A percentile compares a stretch with the other conserved stretches of the same genome.
Evolutionary conservation across 495 filamentous ascomycete genomes (phyloP).

Genomic region (Elaphomyces granulatus): DNA sequence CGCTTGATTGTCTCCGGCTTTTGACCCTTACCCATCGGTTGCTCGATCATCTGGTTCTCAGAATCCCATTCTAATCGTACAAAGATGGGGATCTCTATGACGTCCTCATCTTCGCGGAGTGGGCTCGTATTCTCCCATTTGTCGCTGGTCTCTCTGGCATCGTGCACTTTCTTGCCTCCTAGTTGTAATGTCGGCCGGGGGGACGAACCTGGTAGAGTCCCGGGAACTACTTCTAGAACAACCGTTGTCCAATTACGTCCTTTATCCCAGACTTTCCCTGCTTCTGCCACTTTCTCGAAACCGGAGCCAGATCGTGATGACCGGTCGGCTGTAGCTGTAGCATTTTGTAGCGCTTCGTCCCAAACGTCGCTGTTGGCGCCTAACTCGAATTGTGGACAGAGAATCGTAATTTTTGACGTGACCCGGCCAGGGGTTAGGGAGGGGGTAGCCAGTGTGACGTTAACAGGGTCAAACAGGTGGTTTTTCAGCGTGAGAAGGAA

Average conservation of each 20-base stretch:
- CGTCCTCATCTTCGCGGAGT: conserved; percentile 61
- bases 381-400: conserved; percentile 89
- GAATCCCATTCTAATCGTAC: conserved; percentile 86
- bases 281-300: conserved; percentile 54
- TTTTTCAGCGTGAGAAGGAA: conserved; percentile 83
- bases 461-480: conserved; percentile 80
- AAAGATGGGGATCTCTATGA: conserved; percentile 91
- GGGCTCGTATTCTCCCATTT: conserved; percentile 11
- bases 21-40: conserved; percentile 31
- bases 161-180: background rate
- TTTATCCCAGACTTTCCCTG: conserved; percentile 87
- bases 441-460: conserved; percentile 77
- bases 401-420: conserved; percentile 68
- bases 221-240: conserved; percentile 79
- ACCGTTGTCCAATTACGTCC: conserved; percentile 92
- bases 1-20: conserved; percentile 41
- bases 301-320: conserved; percentile 16
- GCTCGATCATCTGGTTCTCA: conserved; percentile 57
- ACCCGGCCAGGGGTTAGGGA: conserved; percentile 64
- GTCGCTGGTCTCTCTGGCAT: conserved; percentile 10
- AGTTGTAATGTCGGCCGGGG: background rate
- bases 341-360: conserved; percentile 67
- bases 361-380: conserved; percentile 92
- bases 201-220: conserved; percentile 25
- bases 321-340: conserved; percentile 23